Evolutionary conservation across 2,329 filamentous ascomycete species (phyloP).

Genomic region (Davidsoniella eucalypti): DNA sequence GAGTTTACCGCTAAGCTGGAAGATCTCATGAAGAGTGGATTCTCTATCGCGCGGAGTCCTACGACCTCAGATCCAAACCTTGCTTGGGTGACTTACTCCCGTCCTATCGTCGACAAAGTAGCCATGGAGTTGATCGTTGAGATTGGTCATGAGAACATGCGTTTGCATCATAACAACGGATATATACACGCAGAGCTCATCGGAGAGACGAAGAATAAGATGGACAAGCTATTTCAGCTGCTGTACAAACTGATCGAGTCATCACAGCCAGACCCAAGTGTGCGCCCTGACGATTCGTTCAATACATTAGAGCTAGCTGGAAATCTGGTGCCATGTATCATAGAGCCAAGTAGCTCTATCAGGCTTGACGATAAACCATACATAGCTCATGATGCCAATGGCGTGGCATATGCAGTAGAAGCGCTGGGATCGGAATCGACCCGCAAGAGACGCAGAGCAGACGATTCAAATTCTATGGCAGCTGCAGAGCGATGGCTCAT

Average conservation of each 20-base stretch:
- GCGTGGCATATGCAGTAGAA: constrained; percentile 16
- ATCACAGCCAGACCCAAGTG: constrained; percentile 22
- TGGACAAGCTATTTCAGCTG: constrained; percentile 61
- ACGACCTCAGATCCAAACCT: constrained; percentile 17
- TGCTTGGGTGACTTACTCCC: constrained; percentile 57
- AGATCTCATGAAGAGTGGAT: constrained; percentile 76
- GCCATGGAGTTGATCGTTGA: constrained; percentile 65
- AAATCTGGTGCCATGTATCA: constrained; percentile 37
- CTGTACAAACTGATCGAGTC: constrained; percentile 66
- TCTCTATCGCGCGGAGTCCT: constrained; percentile 44
- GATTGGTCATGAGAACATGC: constrained; percentile 50
- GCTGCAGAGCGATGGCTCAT: constrained; percentile 40
- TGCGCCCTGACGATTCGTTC: too few relatives aligned
- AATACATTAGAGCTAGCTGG: too few relatives aligned
- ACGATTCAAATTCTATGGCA: not conserved
- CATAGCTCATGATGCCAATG: constrained; percentile 17
- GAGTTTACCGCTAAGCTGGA: constrained; percentile 72
- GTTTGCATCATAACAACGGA: constrained; percentile 30
- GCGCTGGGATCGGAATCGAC: constrained; percentile 15
- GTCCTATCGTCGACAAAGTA: constrained; percentile 61
- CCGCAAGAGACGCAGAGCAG: constrained; percentile 11
- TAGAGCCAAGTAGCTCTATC: constrained; percentile 44
- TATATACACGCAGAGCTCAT: constrained; percentile 53
- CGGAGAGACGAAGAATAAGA: constrained; percentile 48
- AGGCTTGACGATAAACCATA: constrained; percentile 39